Evolutionary conservation across 805 yeast species (phyloP).

Genomic region (Lipomyces chichibuensis): DNA sequence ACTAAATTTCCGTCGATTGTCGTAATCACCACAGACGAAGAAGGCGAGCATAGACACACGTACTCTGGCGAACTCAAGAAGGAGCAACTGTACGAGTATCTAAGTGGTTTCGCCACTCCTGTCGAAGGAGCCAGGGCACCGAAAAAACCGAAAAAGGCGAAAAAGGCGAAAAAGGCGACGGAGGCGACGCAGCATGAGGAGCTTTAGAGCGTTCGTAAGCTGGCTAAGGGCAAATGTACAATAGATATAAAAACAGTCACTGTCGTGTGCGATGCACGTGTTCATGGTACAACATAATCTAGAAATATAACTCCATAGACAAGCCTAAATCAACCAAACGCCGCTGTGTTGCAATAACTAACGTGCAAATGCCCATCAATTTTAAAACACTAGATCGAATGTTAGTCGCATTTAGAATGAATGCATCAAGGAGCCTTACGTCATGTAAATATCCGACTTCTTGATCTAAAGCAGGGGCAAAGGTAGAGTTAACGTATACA

Average conservation of each 20-base stretch:
- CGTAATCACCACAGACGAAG: conserved; percentile 39
- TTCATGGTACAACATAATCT: conserved; percentile 1
- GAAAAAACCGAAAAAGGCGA: conserved; percentile 31
- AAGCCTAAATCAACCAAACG: conserved; percentile 41
- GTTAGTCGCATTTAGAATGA: background rate
- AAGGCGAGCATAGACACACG: background rate
- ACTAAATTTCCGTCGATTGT: conserved; percentile 43
- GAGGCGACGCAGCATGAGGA: conserved; percentile 32
- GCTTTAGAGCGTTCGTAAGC: conserved; percentile 1
- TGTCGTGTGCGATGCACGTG: background rate
- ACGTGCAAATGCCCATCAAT: conserved; percentile 42
- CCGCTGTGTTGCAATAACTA: conserved; percentile 44
- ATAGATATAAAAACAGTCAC: background rate
- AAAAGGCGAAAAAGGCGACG: conserved; percentile 40
- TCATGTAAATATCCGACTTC: conserved; percentile 42
- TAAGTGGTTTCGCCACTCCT: conserved; percentile 44
- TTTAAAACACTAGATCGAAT: conserved; percentile 26
- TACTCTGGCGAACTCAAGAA: conserved; percentile 46
- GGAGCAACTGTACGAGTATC: conserved; percentile 42
- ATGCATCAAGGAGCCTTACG: conserved; percentile 20
- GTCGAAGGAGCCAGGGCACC: conserved; percentile 44
- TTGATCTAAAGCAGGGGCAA: conserved; percentile 49
- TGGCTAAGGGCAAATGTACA: background rate
- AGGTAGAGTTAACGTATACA: conserved; percentile 48
- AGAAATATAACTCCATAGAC: background rate